Base-by-base conservation (phyloP, 345 rosid genomes). In the Abelmoschus esculentus region DNA sequence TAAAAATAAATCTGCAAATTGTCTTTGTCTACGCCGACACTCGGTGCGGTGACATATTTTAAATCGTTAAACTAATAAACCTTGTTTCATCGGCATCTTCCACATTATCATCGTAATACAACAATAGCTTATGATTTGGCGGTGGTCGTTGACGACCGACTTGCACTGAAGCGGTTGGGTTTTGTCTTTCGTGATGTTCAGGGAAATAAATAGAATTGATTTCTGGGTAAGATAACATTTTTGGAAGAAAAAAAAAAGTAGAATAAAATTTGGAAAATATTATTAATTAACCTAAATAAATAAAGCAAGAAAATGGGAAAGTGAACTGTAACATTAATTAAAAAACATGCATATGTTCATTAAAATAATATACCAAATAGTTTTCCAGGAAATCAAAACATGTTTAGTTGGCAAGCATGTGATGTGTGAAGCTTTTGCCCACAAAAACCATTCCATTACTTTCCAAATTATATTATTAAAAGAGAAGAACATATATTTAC, bases 351-450 rank as follows among this genome's bases (percentile, higher is more conserved):
- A 36, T 7, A 36, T 36, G 1, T 36, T 36, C 8, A 6, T 36
- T 36, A 36, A 36, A 36, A 36, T 36, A 57, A 26, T 13, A 22
- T 22, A 22, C 26, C 26, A 22, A 22, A 22, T 22, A 22, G 26
- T 22, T 18, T 70, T 50, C 11, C 17, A 22, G 1, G 18, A 59
- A 6, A 42, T 11, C 59, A 6, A 56, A 19, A 61, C 19, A 36
- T 28, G 75, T 73, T 71, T 74, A 52, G 85, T 76, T 82, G 87
- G 84, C 84, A 76, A 76, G 71, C 86, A 80, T 77, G 88, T 82
- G 88, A 66, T 12, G 13, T 70, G 10, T 32, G 77, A 81, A 78
- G 83, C 81, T 67, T 80, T 82, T 78, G 81, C 76, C 68, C 68
- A 34, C 22, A 32, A 66, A 70, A 55, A 32, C 18, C 40, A 42